Percentiles rank a stretch among this genome's conserved stretches.
phyloP scores from a whole-genome alignment of 202 grass and related monocot species.

The Zoysia matrella region DNA sequence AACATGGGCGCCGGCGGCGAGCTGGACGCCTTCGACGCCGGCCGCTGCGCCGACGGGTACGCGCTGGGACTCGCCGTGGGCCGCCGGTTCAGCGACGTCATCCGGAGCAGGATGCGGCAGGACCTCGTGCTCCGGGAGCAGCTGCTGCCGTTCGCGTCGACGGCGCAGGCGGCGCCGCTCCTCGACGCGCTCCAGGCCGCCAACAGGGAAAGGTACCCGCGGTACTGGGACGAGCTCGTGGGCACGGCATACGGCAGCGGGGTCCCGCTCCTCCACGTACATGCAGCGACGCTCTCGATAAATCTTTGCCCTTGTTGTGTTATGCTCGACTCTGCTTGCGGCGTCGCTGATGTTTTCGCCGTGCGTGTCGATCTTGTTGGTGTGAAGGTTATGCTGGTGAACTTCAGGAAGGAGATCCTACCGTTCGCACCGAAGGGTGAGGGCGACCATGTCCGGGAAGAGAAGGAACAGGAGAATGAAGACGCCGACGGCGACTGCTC shows the following conservation, averaged over 20 bases:
- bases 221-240: slow-evolving; percentile 78
- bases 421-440: slow-evolving; percentile 58
- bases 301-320: background rate
- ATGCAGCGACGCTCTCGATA: too few relatives aligned
- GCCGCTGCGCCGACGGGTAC: slow-evolving; percentile 47
- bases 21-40: slow-evolving; percentile 61
- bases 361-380: background rate
- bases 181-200: slow-evolving; percentile 57
- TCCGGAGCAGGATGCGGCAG: slow-evolving; percentile 66
- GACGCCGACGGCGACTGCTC: slow-evolving; percentile 68
- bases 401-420: slow-evolving; percentile 79
- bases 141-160: slow-evolving; percentile 80
- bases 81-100: slow-evolving; percentile 52
- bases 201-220: slow-evolving; percentile 63
- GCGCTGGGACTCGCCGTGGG: slow-evolving; percentile 63
- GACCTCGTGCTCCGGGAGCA: slow-evolving; percentile 66
- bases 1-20: slow-evolving; percentile 31
- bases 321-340: background rate
- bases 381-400: slow-evolving; percentile 66
- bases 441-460: background rate
- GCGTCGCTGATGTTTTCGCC: background rate
- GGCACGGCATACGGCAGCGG: slow-evolving; percentile 79
- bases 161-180: slow-evolving; percentile 42
- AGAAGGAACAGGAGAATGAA: slow-evolving; percentile 10
- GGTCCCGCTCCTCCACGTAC: slow-evolving; percentile 65